Evolutionary conservation across 139 green algal species (phyloP).

Genomic region (Protoeuglena noctilucae): DNA sequence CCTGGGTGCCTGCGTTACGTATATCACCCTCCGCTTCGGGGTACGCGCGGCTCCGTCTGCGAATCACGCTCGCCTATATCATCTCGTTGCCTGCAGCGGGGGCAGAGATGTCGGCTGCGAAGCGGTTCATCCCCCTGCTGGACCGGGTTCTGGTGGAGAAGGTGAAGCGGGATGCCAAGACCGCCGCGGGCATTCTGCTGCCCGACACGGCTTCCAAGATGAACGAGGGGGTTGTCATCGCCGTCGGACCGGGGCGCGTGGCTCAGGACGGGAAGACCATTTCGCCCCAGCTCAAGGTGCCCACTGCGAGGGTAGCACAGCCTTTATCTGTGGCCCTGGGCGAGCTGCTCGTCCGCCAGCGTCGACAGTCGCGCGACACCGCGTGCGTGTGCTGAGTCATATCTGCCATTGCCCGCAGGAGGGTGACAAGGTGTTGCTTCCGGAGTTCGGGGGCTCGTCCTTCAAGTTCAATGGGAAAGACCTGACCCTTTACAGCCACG

Average conservation of each 20-base stretch:
- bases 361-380: neutral
- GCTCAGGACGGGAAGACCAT: conserved; percentile 48
- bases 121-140: conserved; percentile 45
- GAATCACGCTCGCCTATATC: too few relatives aligned
- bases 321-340: too few relatives aligned
- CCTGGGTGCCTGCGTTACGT: too few relatives aligned
- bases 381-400: neutral
- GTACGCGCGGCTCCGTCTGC: too few relatives aligned
- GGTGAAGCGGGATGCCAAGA: conserved; percentile 56
- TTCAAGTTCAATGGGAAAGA: too few relatives aligned
- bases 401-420: conserved; percentile 38
- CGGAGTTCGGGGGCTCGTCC: conserved; percentile 95
- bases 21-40: too few relatives aligned
- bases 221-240: conserved; percentile 77
- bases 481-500: too few relatives aligned
- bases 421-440: conserved; percentile 90
- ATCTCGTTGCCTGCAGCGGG: too few relatives aligned
- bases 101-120: too few relatives aligned
- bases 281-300: conserved; percentile 59
- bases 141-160: conserved; percentile 83
- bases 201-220: conserved; percentile 70
- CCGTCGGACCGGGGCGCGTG: conserved; percentile 69
- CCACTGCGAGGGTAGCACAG: too few relatives aligned
- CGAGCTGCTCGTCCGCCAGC: too few relatives aligned
- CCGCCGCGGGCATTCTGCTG: conserved; percentile 73